Evolutionary conservation across 1,284 basidiomycete species (phyloP).

Genomic region (Cerrena zonata): DNA sequence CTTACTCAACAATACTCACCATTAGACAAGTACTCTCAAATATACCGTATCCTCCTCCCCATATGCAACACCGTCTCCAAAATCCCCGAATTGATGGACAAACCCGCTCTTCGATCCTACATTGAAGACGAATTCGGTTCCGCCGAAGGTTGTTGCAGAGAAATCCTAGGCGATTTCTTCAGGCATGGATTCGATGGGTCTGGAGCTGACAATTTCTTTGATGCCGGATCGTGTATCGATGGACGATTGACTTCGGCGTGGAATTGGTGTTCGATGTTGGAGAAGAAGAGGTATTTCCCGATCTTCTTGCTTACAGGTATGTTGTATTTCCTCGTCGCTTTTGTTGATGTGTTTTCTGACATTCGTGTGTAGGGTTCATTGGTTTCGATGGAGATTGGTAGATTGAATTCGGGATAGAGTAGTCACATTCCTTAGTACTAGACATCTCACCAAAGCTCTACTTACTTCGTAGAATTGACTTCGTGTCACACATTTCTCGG

Average conservation of each 20-base stretch:
- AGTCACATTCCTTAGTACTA: too few species aligned
- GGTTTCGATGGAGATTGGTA: constrained; percentile 83
- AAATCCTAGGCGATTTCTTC: constrained; percentile 77
- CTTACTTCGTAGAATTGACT: too few species aligned
- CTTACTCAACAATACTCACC: not conserved
- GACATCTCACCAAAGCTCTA: too few species aligned
- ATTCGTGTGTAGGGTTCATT: constrained; percentile 55
- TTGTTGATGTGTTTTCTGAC: not conserved
- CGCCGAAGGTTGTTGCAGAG: constrained; percentile 54
- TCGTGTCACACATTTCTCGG: too few species aligned
- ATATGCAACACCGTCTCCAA: constrained; percentile 73
- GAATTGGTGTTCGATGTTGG: constrained; percentile 78
- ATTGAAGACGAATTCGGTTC: constrained; percentile 77
- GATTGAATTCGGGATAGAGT: constrained; percentile 6
- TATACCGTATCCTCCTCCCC: constrained; percentile 78
- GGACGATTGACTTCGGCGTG: constrained; percentile 74
- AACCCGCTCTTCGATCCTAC: constrained; percentile 66
- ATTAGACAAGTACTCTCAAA: constrained; percentile 77
- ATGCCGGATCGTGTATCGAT: constrained; percentile 57
- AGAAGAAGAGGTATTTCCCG: constrained; percentile 78
- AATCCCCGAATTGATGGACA: constrained; percentile 57
- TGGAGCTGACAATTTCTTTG: constrained; percentile 75
- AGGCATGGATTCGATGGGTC: constrained; percentile 78
- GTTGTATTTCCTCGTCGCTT: constrained; percentile 19
- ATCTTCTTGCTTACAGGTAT: constrained; percentile 70